Percentiles rank a stretch among this genome's conserved stretches.
Evolutionary conservation across 306 rosid genomes (phyloP).

Genomic region (Cucumis hystrix): DNA sequence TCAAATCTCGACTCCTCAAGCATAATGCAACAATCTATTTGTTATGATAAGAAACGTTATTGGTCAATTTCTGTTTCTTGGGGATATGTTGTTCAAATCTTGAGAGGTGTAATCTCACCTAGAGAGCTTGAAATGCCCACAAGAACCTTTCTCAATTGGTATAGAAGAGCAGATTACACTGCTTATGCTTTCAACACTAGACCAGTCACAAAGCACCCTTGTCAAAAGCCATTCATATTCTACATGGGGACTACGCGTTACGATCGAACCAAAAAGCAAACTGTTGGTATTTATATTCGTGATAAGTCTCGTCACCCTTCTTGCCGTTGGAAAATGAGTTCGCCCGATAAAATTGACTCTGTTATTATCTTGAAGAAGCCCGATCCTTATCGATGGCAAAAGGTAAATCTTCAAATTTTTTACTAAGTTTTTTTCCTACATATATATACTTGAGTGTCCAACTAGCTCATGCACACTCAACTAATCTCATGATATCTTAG

Average conservation of each 20-base stretch:
- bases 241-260: constrained; percentile 27
- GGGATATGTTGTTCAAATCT: constrained; percentile 75
- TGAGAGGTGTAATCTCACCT: constrained; percentile 65
- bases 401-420: constrained; percentile 17
- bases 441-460: too few species aligned
- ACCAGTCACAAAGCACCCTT: constrained; percentile 65
- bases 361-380: constrained; percentile 47
- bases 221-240: constrained; percentile 61
- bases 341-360: constrained; percentile 41
- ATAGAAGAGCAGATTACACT: constrained; percentile 58
- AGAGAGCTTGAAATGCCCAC: constrained; percentile 80
- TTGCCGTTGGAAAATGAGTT: constrained; percentile 55
- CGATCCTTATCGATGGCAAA: constrained; percentile 71
- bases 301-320: constrained; percentile 20
- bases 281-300: constrained; percentile 27
- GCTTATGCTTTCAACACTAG: constrained; percentile 93
- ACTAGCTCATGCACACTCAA: too few species aligned
- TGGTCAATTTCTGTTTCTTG: constrained; percentile 89
- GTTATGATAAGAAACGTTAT: constrained; percentile 44
- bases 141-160: constrained; percentile 77
- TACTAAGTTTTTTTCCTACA: too few species aligned
- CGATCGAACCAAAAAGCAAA: constrained; percentile 20
- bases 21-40: constrained; percentile 85
- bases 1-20: constrained; percentile 48
- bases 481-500: too few species aligned